These are phyloP conservation scores for Mallotus japonicus DNA, from an alignment of 441 rosid species.

Conservation along the genomic window DNA sequence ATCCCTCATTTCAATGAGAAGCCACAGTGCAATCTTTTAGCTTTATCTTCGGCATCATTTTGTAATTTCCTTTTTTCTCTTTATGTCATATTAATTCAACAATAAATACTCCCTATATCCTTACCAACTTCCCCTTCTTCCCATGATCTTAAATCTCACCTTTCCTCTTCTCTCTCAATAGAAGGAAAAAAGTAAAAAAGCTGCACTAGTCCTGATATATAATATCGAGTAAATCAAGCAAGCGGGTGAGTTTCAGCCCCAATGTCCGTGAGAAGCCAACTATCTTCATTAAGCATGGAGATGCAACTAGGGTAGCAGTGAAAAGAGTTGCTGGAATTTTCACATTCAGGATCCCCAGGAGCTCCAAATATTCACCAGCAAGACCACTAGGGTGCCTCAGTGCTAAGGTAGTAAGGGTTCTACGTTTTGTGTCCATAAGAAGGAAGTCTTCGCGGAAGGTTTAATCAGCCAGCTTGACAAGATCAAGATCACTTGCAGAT, in stretches of 20 bases:
- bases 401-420: constrained; percentile 53
- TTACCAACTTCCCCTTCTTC: constrained; percentile 19
- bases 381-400: constrained; percentile 53
- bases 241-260: constrained; percentile 64
- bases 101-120: constrained; percentile 34
- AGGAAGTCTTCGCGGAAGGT: constrained; percentile 40
- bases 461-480: constrained; percentile 49
- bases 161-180: neutral
- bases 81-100: constrained; percentile 18
- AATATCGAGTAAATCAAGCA: constrained; percentile 47
- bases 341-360: constrained; percentile 41
- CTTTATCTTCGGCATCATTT: constrained; percentile 16
- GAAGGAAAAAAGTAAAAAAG: no score
- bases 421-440: constrained; percentile 46
- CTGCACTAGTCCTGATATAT: neutral
- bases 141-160: constrained; percentile 10
- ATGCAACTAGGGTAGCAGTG: constrained; percentile 29
- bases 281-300: constrained; percentile 41
- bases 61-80: constrained; percentile 8
- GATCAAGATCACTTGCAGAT: constrained; percentile 76
- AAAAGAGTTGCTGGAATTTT: constrained; percentile 46
- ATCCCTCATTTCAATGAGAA: constrained; percentile 27
- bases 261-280: constrained; percentile 42
- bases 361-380: constrained; percentile 40
- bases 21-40: constrained; percentile 1